Percentiles rank a stretch among this genome's conserved stretches.
phyloP scores from a whole-genome alignment of 352 stramenopile genomes.

The Globisporangium spinosum region DNA sequence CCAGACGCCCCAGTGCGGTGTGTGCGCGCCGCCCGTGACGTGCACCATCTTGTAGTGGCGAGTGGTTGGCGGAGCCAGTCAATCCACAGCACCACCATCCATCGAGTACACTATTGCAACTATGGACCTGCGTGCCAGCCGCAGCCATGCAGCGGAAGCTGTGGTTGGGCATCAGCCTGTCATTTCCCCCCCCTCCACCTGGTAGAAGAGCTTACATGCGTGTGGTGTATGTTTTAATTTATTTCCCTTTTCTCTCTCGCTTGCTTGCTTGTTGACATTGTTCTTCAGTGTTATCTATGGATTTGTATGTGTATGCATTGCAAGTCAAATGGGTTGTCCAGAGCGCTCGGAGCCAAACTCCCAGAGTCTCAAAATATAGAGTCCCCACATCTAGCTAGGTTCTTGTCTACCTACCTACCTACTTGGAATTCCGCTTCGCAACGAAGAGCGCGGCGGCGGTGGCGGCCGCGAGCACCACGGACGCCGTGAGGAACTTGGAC shows the following conservation, averaged over 20 bases:
- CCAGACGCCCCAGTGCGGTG: constrained; percentile 58
- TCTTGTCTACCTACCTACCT: not conserved
- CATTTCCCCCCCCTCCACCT: not conserved
- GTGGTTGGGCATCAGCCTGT: not conserved
- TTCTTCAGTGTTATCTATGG: not conserved
- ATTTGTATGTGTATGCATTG: not conserved
- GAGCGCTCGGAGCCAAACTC: not conserved
- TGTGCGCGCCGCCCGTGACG: constrained; percentile 29
- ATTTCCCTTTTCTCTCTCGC: not conserved
- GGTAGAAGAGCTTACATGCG: not conserved
- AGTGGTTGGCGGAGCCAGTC: not conserved
- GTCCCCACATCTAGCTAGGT: not conserved
- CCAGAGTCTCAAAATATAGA: not conserved
- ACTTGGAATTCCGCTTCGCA: constrained; percentile 39
- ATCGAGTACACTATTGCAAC: not conserved
- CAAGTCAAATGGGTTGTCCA: not conserved
- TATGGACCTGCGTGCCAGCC: not conserved
- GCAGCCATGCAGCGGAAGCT: not conserved
- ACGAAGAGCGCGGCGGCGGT: constrained; percentile 33
- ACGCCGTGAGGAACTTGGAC: constrained; percentile 29
- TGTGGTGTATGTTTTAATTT: constrained; percentile 1
- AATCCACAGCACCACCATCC: not conserved
- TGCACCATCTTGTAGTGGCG: constrained; percentile 59
- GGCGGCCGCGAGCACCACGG: constrained; percentile 33
- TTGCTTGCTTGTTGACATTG: not conserved